Conservation (phyloP, 495 filamentous ascomycete species). For the Aspergillus homomorphus region DNA sequence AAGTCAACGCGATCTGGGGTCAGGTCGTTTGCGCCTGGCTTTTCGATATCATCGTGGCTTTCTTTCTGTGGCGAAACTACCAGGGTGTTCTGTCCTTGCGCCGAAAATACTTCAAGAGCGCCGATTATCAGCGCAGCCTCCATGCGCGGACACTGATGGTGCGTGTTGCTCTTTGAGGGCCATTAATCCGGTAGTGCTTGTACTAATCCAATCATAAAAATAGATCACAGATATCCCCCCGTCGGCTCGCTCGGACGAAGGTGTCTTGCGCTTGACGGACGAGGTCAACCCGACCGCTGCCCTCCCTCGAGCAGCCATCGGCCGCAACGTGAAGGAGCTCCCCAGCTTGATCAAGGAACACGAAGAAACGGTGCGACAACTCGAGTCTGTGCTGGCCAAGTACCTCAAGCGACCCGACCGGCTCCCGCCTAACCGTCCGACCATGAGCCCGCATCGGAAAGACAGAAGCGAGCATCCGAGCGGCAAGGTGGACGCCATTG, state of each 20-base stretch:
- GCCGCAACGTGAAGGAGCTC: slow-evolving; percentile 84
- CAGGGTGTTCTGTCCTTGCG: slow-evolving; percentile 65
- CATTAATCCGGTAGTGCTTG: neutral
- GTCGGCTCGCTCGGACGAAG: slow-evolving; percentile 73
- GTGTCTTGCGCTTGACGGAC: slow-evolving; percentile 76
- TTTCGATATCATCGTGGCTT: slow-evolving; percentile 71
- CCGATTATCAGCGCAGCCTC: slow-evolving; percentile 84
- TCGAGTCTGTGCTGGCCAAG: slow-evolving; percentile 80
- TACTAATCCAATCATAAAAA: neutral
- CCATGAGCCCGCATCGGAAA: slow-evolving; percentile 71
- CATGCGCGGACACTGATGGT: slow-evolving; percentile 90
- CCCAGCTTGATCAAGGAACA: slow-evolving; percentile 83
- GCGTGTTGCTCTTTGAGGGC: slow-evolving; percentile 8
- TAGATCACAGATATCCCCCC: slow-evolving; percentile 83
- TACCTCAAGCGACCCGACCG: slow-evolving; percentile 85
- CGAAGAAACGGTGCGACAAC: slow-evolving; percentile 69
- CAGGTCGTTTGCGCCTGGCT: slow-evolving; percentile 77
- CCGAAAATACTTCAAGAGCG: slow-evolving; percentile 76
- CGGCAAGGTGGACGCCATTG: slow-evolving; percentile 83
- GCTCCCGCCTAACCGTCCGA: slow-evolving; percentile 74
- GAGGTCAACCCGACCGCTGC: slow-evolving; percentile 69
- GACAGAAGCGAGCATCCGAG: slow-evolving; percentile 45
- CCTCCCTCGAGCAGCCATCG: slow-evolving; percentile 76
- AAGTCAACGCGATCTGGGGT: slow-evolving; percentile 61
- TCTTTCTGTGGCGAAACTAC: slow-evolving; percentile 91